Percentiles rank a stretch among this genome's conserved stretches.
Evolutionary conservation across 2,329 filamentous ascomycete genomes (phyloP).

Genomic region (Phaeosphaeria sp.): DNA sequence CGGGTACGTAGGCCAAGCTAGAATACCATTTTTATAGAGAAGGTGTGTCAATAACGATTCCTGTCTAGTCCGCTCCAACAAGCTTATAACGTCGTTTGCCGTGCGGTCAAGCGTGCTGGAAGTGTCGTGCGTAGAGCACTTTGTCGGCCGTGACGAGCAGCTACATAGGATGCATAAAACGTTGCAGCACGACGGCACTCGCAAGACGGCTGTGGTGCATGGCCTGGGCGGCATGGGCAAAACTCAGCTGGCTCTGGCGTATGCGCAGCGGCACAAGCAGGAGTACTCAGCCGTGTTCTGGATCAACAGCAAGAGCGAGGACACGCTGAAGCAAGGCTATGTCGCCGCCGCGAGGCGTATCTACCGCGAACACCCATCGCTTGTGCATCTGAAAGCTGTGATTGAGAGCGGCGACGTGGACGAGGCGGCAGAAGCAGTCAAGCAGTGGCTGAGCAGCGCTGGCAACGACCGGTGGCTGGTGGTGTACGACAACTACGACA

Average conservation of each 20-base stretch:
- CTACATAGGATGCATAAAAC: not conserved
- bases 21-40: too few species aligned
- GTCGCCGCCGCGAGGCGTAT: not conserved
- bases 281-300: slow-evolving; percentile 53
- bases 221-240: slow-evolving; percentile 29
- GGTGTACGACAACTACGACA: slow-evolving; percentile 54
- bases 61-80: too few species aligned
- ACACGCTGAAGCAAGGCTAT: slow-evolving; percentile 34
- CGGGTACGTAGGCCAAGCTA: too few species aligned
- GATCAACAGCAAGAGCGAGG: slow-evolving; percentile 51
- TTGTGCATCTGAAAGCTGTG: not conserved
- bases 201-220: slow-evolving; percentile 8
- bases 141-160: not conserved
- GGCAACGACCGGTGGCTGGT: slow-evolving; percentile 51
- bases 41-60: too few species aligned
- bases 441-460: slow-evolving; percentile 46
- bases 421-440: slow-evolving; percentile 30
- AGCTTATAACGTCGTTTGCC: too few species aligned
- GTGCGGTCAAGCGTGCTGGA: too few species aligned
- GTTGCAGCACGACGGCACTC: not conserved
- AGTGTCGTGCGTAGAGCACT: too few species aligned
- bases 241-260: slow-evolving; percentile 37
- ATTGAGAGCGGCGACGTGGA: not conserved
- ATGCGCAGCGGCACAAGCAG: slow-evolving; percentile 41
- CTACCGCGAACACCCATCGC: not conserved